Evolutionary conservation across 495 filamentous ascomycete genomes (phyloP).

Genomic region (Tuber melanosporum): DNA sequence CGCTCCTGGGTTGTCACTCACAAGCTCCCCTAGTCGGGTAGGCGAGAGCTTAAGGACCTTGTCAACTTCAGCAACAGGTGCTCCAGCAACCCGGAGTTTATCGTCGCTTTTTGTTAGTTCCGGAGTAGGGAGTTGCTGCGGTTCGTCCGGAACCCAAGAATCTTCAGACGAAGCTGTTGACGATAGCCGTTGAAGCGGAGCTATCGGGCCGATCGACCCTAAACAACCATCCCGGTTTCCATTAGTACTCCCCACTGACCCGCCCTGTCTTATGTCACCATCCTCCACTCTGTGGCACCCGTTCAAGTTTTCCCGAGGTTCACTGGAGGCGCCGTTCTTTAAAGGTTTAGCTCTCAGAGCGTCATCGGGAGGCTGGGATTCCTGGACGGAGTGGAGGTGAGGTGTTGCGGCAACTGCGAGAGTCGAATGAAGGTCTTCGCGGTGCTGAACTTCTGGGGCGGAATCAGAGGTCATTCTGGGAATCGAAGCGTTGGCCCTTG

Average conservation of each 20-base stretch:
- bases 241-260: neutral
- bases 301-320: neutral
- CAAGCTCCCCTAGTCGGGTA: slow-evolving; percentile 21
- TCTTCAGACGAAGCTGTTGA: slow-evolving; percentile 15
- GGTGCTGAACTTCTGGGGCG: neutral
- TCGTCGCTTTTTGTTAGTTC: slow-evolving; percentile 16
- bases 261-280: neutral
- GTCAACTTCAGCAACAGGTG: slow-evolving; percentile 8
- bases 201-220: neutral
- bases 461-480: neutral
- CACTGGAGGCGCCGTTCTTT: neutral
- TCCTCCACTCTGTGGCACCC: neutral
- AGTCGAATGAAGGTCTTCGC: neutral
- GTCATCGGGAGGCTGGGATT: neutral
- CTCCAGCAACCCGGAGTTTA: slow-evolving; percentile 2
- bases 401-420: neutral
- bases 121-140: slow-evolving; percentile 8
- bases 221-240: neutral
- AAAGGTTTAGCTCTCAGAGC: neutral
- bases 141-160: slow-evolving; percentile 22
- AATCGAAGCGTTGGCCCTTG: neutral
- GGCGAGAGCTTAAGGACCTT: slow-evolving; percentile 30
- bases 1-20: slow-evolving; percentile 21
- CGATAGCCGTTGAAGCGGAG: slow-evolving; percentile 12
- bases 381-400: neutral